Percentiles rank a stretch among this genome's conserved stretches.
Evolutionary conservation across 345 rosid genomes (phyloP).

Genomic region (Cardamine resedifolia): DNA sequence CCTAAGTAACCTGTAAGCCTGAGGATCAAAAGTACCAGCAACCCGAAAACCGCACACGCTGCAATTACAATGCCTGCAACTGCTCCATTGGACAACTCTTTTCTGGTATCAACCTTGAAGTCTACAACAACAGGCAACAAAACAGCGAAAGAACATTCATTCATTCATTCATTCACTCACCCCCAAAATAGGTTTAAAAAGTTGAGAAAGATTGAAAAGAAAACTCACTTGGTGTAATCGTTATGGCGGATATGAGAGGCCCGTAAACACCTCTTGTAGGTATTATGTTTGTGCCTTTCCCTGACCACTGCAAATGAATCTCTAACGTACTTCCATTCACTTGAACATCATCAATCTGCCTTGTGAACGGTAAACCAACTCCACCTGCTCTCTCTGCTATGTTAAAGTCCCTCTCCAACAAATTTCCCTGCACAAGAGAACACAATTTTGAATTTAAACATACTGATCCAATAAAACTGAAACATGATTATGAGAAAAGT

Average conservation of each 20-base stretch:
- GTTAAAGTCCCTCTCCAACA: constrained; percentile 55
- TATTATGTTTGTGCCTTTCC: constrained; percentile 72
- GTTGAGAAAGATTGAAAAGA: neutral
- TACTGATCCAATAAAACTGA: neutral
- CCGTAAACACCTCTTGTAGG: constrained; percentile 75
- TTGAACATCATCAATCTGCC: constrained; percentile 34
- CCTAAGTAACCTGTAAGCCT: constrained; percentile 56
- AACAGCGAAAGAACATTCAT: constrained; percentile 8
- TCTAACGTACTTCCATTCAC: constrained; percentile 71
- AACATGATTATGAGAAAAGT: neutral
- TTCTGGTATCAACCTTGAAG: constrained; percentile 55
- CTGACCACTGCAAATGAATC: constrained; percentile 74
- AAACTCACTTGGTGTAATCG: constrained; percentile 74
- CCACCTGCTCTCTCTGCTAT: constrained; percentile 77
- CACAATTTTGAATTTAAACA: neutral
- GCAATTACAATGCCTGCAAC: constrained; percentile 66
- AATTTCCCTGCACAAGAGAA: constrained; percentile 49
- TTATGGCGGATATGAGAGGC: constrained; percentile 83
- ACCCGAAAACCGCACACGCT: constrained; percentile 40
- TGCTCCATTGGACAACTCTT: constrained; percentile 57
- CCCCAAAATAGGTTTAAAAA: neutral
- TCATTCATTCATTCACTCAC: neutral
- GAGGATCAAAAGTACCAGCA: constrained; percentile 47
- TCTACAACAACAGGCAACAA: constrained; percentile 42
- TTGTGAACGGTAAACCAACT: constrained; percentile 45